These are phyloP conservation scores for Gnomoniopsis smithogilvyi DNA, from an alignment of 2,329 filamentous ascomycete species.

Conservation along the genomic window DNA sequence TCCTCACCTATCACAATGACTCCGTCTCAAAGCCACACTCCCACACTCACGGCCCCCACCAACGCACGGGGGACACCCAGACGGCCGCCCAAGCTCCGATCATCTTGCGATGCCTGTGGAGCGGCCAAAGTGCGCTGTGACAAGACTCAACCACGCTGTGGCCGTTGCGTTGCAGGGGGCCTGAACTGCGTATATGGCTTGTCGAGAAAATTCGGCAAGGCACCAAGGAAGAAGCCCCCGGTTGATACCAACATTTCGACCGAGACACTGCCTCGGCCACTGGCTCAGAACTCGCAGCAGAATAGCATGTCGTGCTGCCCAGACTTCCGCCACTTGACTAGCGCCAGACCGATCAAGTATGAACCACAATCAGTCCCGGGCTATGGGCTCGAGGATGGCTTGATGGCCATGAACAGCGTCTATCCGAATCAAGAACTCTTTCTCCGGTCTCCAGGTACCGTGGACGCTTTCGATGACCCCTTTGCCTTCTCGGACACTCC, in stretches of 20 bases:
- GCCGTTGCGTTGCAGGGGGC: conserved; percentile 15
- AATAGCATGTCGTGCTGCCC: conserved; percentile 12
- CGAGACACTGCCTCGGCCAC: conserved; percentile 3
- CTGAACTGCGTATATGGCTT: conserved; percentile 17
- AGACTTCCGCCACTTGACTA: conserved; percentile 12
- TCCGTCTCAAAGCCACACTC: background rate
- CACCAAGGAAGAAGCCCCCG: conserved; percentile 14
- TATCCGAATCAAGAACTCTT: conserved; percentile 13
- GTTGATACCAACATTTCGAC: conserved; percentile 6
- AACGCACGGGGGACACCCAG: conserved; percentile 9
- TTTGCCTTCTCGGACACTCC: conserved; percentile 15
- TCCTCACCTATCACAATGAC: conserved; percentile 10
- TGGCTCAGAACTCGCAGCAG: conserved; percentile 14
- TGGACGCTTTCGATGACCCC: conserved; percentile 13
- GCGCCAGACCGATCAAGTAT: conserved; percentile 12
- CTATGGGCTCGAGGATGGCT: conserved; percentile 15
- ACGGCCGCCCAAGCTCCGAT: conserved; percentile 18
- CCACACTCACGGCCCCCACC: conserved; percentile 3
- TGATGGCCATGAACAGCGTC: conserved; percentile 14
- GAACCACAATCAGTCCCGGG: conserved; percentile 5
- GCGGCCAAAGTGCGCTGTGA: conserved; percentile 18
- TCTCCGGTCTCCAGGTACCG: conserved; percentile 12
- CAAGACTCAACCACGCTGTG: conserved; percentile 18
- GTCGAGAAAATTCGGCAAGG: conserved; percentile 18
- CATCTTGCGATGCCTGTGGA: conserved; percentile 19